Base-by-base conservation (phyloP, 352 stramenopile genomes). In the Phytopythium helicoides region DNA sequence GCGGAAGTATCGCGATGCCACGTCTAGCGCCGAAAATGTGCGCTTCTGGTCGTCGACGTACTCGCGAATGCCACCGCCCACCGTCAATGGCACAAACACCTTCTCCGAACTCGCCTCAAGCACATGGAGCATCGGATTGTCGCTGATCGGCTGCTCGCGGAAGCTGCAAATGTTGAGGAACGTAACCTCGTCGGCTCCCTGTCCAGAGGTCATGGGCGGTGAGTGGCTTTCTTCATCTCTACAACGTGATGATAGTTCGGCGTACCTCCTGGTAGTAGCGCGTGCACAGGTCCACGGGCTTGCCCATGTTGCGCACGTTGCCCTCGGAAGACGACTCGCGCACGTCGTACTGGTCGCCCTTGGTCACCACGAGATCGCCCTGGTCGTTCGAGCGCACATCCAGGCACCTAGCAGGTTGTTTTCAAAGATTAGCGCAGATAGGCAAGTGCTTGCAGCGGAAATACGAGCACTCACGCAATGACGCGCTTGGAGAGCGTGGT, bases 101-200 rank as follows among this genome's bases (percentile, higher is more conserved):
- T 76, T 87, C 66, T 98, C 87, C 1, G 92, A 98, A 42, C 94
- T 94, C 49, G 92, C 77, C 57, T 98, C 90, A 1, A 99, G 76
- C 39, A 99, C 94, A 54, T 89, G 80, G 11, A 98, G 82, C 94
- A 99, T 98, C 14, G 97, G 96, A 60, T 98, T 81, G 62, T 99
- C 96, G 42, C 96, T 94, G 54, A 99, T 92, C 9, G 97, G 93
- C 50, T 97, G 92, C 64, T 98, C 90, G 28, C 96, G 81, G 67
- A 99, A 99, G 65, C 88, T 98, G n/a, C 94, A 99, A 58, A 99
- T 99, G 80, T 99, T 99, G 31, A 99, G 74, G 70, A 99, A 99
- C 21, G 91, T 86, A 60, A 99, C 95, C 66, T 99, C 97, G 56
- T 99, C 97, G 12, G 91, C 96, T 21, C 96, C 81, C 47, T 51